Base-by-base conservation (phyloP, 345 rosid species). In the Theobroma cacao region DNA sequence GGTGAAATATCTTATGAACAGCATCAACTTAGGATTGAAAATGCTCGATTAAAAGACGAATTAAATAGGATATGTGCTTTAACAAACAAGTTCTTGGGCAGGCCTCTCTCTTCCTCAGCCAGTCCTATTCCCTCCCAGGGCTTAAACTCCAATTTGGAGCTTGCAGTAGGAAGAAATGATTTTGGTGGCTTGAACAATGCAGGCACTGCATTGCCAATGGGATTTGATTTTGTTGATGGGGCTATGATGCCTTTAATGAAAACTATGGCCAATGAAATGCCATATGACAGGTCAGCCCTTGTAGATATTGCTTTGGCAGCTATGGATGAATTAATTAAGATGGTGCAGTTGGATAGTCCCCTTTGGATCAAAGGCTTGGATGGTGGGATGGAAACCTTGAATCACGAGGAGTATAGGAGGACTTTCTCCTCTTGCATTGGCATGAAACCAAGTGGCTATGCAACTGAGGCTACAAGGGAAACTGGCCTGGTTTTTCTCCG, bases 41-140 rank as follows among this genome's bases (percentile, higher is more conserved):
- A 94, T 20, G 89, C 91, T 50, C 81, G 90, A 43, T 79, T 92
- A n/a, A 92, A 84, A 74, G 89, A 91, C 14, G 92, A 91, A 80
- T 64, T 90, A 13, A 74, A 71, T 41, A 85, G 89, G 36, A 77
- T 89, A 50, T 85, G 85, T 68, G 48, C 85, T 65, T 77, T 91
- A 33, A 80, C 92, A 17, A 87, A 84, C 75, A 90, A 88, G 87
- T 87, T 86, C 83, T 73, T 89, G 22, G 92, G 93, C 45, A 81
- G 90, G 75, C 89, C 90, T 18, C 22, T 85, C 17, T 80, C 85
- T 0, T 80, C 88, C 72, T 81, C 80, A 0, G 75, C 67, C 40
- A 31, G 24, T 75, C 83, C 88, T 34, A 41, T 78, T 78, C 71
- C 86, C 55, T 70, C 86, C 38, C 83, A 84, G 18, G 36, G 81